phyloP scores from a whole-genome alignment of 805 yeast genomes.

The Zygosaccharomyces bailii region DNA sequence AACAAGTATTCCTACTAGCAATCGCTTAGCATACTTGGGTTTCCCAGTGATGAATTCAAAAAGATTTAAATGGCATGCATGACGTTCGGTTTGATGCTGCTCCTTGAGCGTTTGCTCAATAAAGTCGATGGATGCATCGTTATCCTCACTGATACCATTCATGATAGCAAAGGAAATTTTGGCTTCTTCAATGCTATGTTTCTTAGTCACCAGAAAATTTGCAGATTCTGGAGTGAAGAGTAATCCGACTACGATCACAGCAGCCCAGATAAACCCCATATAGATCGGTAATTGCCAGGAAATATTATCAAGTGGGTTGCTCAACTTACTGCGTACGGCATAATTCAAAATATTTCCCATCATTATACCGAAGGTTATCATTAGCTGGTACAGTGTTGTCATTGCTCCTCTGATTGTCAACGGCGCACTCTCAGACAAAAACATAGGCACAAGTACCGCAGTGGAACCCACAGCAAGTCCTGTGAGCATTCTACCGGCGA shows the following conservation, averaged over 20 bases:
- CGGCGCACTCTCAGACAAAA: conserved; percentile 66
- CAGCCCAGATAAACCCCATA: conserved; percentile 41
- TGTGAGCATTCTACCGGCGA: conserved; percentile 61
- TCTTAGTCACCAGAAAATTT: conserved; percentile 50
- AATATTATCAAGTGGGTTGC: conserved; percentile 39
- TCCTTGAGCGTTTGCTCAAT: conserved; percentile 39
- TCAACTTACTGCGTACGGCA: conserved; percentile 42
- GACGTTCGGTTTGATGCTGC: conserved; percentile 45
- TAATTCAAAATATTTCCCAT: conserved; percentile 62
- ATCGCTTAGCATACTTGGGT: conserved; percentile 51
- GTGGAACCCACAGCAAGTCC: conserved; percentile 75
- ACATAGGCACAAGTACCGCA: conserved; percentile 71
- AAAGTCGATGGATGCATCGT: conserved; percentile 47
- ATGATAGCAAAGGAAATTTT: conserved; percentile 50
- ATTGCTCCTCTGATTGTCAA: conserved; percentile 63
- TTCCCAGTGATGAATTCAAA: conserved; percentile 56
- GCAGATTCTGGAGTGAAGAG: conserved; percentile 67
- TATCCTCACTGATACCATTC: conserved; percentile 47
- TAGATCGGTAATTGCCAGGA: conserved; percentile 70
- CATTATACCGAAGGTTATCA: conserved; percentile 63
- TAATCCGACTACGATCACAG: conserved; percentile 56
- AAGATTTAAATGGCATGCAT: conserved; percentile 10
- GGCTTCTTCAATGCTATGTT: conserved; percentile 50
- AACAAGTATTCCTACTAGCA: conserved; percentile 54
- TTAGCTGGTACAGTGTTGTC: conserved; percentile 61